phyloP scores from a whole-genome alignment of 2,329 filamentous ascomycete genomes.

The Rosellinia necatrix region DNA sequence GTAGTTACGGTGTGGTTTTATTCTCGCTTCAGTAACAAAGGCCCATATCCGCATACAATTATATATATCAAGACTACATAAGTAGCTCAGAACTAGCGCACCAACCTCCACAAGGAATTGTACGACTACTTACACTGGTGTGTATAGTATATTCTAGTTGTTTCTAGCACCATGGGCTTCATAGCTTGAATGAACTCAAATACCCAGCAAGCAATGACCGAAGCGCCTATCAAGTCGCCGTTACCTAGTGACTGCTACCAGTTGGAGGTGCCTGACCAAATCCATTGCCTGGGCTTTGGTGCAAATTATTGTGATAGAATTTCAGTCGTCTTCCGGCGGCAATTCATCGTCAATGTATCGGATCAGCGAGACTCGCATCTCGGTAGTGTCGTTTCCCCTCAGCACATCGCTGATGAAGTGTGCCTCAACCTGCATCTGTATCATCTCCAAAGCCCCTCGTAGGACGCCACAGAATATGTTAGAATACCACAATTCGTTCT shows the following conservation, averaged over 20 bases:
- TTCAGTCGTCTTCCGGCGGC: constrained; percentile 89
- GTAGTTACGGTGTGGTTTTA: too few relatives aligned
- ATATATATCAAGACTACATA: too few relatives aligned
- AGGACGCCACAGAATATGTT: constrained; percentile 96
- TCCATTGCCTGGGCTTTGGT: background rate
- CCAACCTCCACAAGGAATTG: background rate
- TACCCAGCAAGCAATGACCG: background rate
- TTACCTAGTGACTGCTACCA: too few relatives aligned
- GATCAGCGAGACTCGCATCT: constrained; percentile 92
- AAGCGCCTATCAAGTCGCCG: background rate
- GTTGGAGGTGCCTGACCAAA: too few relatives aligned
- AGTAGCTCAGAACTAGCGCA: too few relatives aligned
- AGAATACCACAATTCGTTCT: constrained; percentile 98
- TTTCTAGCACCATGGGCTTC: too few relatives aligned
- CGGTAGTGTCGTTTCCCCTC: constrained; percentile 91
- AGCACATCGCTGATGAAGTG: constrained; percentile 95
- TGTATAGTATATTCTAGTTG: too few relatives aligned
- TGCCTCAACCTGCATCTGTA: constrained; percentile 98
- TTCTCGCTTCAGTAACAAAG: too few relatives aligned
- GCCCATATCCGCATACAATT: too few relatives aligned
- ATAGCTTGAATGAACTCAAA: too few relatives aligned
- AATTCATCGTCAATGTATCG: constrained; percentile 97
- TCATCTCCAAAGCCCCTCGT: constrained; percentile 93
- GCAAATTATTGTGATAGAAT: constrained; percentile 16
- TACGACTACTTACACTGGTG: background rate